Evolutionary conservation across 805 yeast species (phyloP).

Genomic region (Cyberlindnera galapagoensis): DNA sequence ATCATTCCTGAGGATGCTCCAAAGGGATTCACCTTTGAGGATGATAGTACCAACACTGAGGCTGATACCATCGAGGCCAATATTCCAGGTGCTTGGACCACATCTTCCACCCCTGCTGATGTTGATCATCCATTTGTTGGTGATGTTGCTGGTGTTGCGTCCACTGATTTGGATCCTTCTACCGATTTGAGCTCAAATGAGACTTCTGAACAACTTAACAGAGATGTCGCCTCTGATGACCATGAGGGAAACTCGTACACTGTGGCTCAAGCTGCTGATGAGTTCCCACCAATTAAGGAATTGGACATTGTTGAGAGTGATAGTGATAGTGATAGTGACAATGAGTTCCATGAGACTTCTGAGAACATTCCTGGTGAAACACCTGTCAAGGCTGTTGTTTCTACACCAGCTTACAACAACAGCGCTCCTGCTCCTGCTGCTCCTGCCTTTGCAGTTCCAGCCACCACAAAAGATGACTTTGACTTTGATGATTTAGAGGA

Average conservation of each 20-base stretch:
- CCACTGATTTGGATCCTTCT: conserved; percentile 1
- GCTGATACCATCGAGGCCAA: conserved; percentile 21
- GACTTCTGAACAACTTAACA: too few relatives aligned
- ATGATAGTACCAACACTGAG: conserved; percentile 2
- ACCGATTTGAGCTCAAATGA: too few relatives aligned
- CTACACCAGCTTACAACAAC: conserved; percentile 5
- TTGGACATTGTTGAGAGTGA: conserved; percentile 13
- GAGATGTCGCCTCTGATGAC: too few relatives aligned
- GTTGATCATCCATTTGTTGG: not conserved
- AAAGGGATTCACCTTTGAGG: not conserved
- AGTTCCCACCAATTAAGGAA: conserved; percentile 31
- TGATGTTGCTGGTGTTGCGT: conserved; percentile 1
- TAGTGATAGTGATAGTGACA: conserved; percentile 10
- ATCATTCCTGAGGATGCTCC: conserved; percentile 13
- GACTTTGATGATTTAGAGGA: conserved; percentile 40
- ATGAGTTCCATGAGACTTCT: conserved; percentile 16
- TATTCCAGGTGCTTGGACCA: conserved; percentile 25
- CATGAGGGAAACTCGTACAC: too few relatives aligned
- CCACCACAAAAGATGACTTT: conserved; percentile 21
- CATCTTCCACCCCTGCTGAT: not conserved
- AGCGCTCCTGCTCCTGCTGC: conserved; percentile 13
- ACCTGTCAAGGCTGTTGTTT: conserved; percentile 12
- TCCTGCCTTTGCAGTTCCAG: conserved; percentile 1
- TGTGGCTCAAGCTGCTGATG: conserved; percentile 30
- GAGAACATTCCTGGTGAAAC: conserved; percentile 7